Conservation (phyloP, 768 basidiomycete species). For the Xanthoconium stramineum region DNA sequence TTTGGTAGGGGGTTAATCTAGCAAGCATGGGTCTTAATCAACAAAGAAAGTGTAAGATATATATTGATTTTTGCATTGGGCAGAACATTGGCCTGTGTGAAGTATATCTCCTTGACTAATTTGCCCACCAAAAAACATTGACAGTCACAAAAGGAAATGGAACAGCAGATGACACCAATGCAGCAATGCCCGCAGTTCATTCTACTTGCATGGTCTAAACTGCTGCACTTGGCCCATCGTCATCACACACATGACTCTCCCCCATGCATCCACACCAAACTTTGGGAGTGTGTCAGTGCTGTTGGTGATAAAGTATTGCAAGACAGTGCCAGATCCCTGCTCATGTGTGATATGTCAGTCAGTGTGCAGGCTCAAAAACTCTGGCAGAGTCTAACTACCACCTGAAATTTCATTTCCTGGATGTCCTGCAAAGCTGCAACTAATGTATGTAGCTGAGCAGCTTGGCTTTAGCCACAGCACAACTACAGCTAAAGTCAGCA, state of each 20-base stretch:
- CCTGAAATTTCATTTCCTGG: too few species aligned
- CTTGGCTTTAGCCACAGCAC: too few species aligned
- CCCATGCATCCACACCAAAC: conserved; percentile 93
- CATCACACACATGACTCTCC: conserved; percentile 95
- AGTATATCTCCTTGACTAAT: conserved; percentile 90
- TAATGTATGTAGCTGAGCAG: too few species aligned
- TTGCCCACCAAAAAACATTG: neutral
- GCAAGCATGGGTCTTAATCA: neutral
- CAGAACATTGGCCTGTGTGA: conserved; percentile 90
- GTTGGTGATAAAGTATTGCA: conserved; percentile 86
- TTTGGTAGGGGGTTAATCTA: conserved; percentile 83
- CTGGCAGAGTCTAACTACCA: too few species aligned
- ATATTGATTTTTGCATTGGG: conserved; percentile 81
- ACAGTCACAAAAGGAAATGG: neutral
- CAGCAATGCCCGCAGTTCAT: conserved; percentile 85
- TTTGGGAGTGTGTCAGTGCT: conserved; percentile 89
- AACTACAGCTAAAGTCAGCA: too few species aligned
- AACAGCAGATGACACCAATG: neutral
- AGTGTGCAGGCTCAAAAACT: too few species aligned
- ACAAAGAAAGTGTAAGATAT: accelerated
- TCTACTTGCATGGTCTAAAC: conserved; percentile 96
- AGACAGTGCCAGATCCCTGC: conserved; percentile 30
- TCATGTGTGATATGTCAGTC: too few species aligned
- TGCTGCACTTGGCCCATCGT: conserved; percentile 99
- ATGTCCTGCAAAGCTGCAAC: too few species aligned